Evolutionary conservation across 75 land plant species (phyloP).

Genomic region (Cunninghamia lanceolata): DNA sequence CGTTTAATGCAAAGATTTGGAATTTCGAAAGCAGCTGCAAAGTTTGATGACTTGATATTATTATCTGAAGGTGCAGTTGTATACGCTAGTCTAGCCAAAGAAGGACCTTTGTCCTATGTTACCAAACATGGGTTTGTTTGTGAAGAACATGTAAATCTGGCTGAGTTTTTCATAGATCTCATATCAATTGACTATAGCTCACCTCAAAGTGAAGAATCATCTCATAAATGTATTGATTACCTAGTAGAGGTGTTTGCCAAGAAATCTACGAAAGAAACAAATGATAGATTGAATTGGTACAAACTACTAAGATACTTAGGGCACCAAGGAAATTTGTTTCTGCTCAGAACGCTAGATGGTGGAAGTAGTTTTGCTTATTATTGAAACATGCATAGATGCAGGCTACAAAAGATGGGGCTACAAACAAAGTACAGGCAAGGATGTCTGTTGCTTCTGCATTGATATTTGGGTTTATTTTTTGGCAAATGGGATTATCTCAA

Average conservation of each 20-base stretch:
- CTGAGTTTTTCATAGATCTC: conserved; percentile 95
- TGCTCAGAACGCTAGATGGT: conserved; percentile 66
- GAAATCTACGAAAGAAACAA: conserved; percentile 12
- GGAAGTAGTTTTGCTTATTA: conserved; percentile 80
- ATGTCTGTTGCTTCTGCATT: conserved; percentile 96
- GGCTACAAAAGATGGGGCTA: conserved; percentile 94
- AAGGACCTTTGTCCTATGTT: conserved; percentile 79
- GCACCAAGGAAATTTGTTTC: conserved; percentile 15
- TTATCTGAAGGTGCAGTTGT: conserved; percentile 79
- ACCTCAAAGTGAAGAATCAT: conserved; percentile 65
- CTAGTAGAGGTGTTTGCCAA: conserved; percentile 63
- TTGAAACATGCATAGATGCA: conserved; percentile 94
- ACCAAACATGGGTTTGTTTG: conserved; percentile 70
- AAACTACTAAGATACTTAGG: no score
- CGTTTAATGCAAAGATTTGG: no score
- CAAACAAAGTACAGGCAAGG: conserved; percentile 85
- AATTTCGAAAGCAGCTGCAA: conserved; percentile 20
- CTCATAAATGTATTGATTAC: conserved; percentile 59
- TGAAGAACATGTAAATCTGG: conserved; percentile 93
- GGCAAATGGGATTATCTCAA: conserved; percentile 94
- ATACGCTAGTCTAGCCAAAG: conserved; percentile 89
- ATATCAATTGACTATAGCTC: conserved; percentile 94
- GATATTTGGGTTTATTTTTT: conserved; percentile 97
- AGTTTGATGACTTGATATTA: conserved; percentile 94
- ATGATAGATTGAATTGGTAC: no score